A percentile compares a stretch with the other conserved stretches of the same genome.
phyloP scores from a whole-genome alignment of 2,329 filamentous ascomycete species.

The Aureobasidium sp. region DNA sequence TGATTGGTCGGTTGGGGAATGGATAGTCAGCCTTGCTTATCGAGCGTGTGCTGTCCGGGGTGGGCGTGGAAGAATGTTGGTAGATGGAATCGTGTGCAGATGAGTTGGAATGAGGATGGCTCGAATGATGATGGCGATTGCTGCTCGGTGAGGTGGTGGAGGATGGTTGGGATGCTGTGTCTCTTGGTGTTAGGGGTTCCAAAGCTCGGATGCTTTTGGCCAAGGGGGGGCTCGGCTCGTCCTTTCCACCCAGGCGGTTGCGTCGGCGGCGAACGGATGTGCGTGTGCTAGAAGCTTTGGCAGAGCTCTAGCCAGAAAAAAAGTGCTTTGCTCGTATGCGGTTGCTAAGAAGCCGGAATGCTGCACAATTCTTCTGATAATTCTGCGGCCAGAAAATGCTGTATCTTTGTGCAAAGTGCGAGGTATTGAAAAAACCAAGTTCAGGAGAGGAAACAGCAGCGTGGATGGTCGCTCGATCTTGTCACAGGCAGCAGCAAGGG shows the following conservation, averaged over 20 bases:
- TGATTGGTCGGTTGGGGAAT: slow-evolving; percentile 14
- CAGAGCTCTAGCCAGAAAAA: slow-evolving; percentile 9
- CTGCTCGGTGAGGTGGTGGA: slow-evolving; percentile 7
- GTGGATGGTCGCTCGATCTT: neutral
- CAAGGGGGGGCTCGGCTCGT: slow-evolving; percentile 2
- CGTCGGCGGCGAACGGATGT: slow-evolving; percentile 15
- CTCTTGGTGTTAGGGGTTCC: slow-evolving; percentile 10
- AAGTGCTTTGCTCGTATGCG: slow-evolving; percentile 7
- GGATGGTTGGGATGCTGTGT: slow-evolving; percentile 11
- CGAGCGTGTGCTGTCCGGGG: neutral
- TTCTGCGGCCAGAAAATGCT: neutral
- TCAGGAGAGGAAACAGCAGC: neutral
- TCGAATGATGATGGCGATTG: slow-evolving; percentile 1
- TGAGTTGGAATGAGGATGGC: neutral
- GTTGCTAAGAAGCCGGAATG: neutral
- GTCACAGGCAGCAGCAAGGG: slow-evolving; percentile 14
- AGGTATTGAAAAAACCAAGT: neutral
- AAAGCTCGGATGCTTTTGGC: slow-evolving; percentile 8
- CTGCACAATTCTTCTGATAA: slow-evolving; percentile 10
- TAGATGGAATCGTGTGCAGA: neutral
- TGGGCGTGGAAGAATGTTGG: slow-evolving; percentile 4
- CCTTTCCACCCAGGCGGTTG: neutral
- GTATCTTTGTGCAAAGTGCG: neutral
- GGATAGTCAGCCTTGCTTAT: slow-evolving; percentile 15
- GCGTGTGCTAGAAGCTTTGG: slow-evolving; percentile 1